A percentile compares a stretch with the other conserved stretches of the same genome.
phyloP scores from a whole-genome alignment of 2,329 filamentous ascomycete genomes.

The Madurella mycetomatis region DNA sequence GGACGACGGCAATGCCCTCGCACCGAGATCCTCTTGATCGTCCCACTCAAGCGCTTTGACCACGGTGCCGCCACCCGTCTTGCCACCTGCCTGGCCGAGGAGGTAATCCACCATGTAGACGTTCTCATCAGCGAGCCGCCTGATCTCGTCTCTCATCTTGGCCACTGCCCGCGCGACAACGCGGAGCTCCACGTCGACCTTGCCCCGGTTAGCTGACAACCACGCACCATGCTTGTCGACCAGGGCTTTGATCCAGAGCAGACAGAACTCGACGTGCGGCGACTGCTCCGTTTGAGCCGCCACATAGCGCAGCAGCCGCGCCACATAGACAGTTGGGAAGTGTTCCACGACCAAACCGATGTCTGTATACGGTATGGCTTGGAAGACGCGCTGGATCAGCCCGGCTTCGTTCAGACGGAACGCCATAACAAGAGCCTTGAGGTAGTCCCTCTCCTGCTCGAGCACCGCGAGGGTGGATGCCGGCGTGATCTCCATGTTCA shows the following conservation, averaged over 20 bases:
- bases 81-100: conserved; percentile 44
- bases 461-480: conserved; percentile 70
- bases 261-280: conserved; percentile 90
- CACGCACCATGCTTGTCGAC: conserved; percentile 80
- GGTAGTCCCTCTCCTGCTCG: conserved; percentile 67
- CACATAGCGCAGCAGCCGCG: conserved; percentile 79
- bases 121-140: conserved; percentile 81
- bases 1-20: conserved; percentile 29
- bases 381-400: conserved; percentile 80
- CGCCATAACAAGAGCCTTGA: conserved; percentile 93
- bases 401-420: conserved; percentile 88
- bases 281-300: conserved; percentile 83
- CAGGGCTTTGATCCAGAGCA: conserved; percentile 83
- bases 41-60: conserved; percentile 17
- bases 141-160: conserved; percentile 76
- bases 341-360: conserved; percentile 74
- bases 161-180: conserved; percentile 75
- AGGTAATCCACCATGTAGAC: conserved; percentile 86
- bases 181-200: conserved; percentile 78
- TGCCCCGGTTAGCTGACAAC: conserved; percentile 73
- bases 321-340: conserved; percentile 80
- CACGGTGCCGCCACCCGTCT: conserved; percentile 21
- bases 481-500: conserved; percentile 90
- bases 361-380: conserved; percentile 69
- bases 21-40: conserved; percentile 21